A percentile compares a stretch with the other conserved stretches of the same genome.
Evolutionary conservation across 495 filamentous ascomycete genomes (phyloP).

Genomic region (Rhypophila decipiens): DNA sequence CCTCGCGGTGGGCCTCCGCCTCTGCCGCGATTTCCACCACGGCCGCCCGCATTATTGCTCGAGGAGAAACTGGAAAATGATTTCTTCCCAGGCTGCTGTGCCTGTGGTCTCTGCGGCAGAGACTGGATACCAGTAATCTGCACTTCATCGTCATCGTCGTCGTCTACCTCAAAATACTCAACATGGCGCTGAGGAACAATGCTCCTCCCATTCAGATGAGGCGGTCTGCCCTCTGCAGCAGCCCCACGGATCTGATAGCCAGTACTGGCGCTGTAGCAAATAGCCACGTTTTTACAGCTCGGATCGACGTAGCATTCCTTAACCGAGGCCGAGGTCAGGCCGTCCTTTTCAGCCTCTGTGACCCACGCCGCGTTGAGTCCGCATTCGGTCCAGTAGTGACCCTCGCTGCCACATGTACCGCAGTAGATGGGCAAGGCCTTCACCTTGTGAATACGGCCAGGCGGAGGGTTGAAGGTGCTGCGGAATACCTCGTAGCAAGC

Average conservation of each 20-base stretch:
- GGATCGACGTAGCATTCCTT: slow-evolving; percentile 33
- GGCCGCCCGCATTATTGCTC: background rate
- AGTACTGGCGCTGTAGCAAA: slow-evolving; percentile 14
- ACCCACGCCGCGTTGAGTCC: slow-evolving; percentile 7
- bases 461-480: slow-evolving; percentile 22
- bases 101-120: slow-evolving; percentile 15
- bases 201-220: slow-evolving; percentile 30
- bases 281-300: slow-evolving; percentile 20
- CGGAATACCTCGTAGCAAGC: slow-evolving; percentile 33
- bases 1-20: no score
- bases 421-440: slow-evolving; percentile 33
- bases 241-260: background rate
- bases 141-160: slow-evolving; percentile 39
- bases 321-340: slow-evolving; percentile 29
- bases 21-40: background rate
- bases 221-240: slow-evolving; percentile 13
- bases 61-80: slow-evolving; percentile 18
- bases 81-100: slow-evolving; percentile 15
- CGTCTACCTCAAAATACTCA: slow-evolving; percentile 31
- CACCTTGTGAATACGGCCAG: slow-evolving; percentile 24
- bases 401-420: slow-evolving; percentile 31
- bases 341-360: slow-evolving; percentile 14
- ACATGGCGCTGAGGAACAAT: slow-evolving; percentile 32
- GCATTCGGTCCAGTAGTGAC: slow-evolving; percentile 36
- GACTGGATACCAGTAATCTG: slow-evolving; percentile 33